Conservation (phyloP, 371 early-diverging fungal species). For the Rhizopus delemar region DNA sequence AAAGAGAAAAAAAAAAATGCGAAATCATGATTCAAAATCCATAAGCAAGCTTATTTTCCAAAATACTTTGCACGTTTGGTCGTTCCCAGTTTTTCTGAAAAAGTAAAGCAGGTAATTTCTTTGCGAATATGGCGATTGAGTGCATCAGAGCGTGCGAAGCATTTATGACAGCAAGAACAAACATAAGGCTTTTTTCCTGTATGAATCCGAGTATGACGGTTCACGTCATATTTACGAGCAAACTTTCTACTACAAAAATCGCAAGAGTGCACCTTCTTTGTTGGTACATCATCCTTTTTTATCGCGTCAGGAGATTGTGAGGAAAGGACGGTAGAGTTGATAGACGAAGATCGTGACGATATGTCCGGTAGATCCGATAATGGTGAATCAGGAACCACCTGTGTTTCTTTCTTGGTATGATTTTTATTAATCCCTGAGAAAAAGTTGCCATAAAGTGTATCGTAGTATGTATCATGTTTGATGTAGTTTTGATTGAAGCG, state of each 20-base stretch:
- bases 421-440: not conserved
- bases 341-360: not conserved
- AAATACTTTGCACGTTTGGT: not conserved
- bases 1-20: no score
- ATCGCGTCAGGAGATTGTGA: not conserved
- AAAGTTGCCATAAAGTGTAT: not conserved
- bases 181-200: constrained; percentile 64
- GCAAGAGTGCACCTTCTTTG: constrained; percentile 8
- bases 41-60: not conserved
- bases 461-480: not conserved
- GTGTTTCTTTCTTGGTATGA: not conserved
- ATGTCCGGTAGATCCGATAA: not conserved
- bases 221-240: constrained; percentile 48
- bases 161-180: constrained; percentile 60
- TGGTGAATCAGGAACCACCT: not conserved
- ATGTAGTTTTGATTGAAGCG: no score
- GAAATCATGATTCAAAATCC: not conserved
- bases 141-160: constrained; percentile 69
- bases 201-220: constrained; percentile 54
- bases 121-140: constrained; percentile 25
- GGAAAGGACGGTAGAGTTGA: no score
- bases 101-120: not conserved
- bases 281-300: not conserved
- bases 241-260: constrained; percentile 20
- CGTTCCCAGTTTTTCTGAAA: not conserved